Evolutionary conservation across 345 rosid genomes (phyloP).

Genomic region (Streptanthus diversifolius): DNA sequence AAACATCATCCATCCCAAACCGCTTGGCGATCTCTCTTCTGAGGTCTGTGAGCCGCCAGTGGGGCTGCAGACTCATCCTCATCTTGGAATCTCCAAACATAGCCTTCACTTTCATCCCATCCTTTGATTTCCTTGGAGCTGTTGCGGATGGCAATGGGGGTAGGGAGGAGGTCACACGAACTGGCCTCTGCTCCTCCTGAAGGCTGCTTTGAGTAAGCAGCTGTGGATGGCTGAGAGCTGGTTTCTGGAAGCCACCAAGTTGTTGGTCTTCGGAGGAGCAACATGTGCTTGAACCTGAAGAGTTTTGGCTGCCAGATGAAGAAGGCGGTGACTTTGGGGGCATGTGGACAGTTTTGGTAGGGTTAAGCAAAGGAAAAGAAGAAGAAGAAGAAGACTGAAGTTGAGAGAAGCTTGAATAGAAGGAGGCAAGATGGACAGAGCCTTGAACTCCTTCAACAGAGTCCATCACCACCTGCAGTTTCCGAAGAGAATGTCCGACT

Average conservation of each 20-base stretch:
- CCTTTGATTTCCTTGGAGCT: constrained; percentile 20
- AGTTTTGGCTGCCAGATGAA: constrained; percentile 75
- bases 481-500: constrained; percentile 81
- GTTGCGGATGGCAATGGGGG: constrained; percentile 34
- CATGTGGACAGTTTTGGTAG: constrained; percentile 28
- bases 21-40: constrained; percentile 54
- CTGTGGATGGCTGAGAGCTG: constrained; percentile 54
- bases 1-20: constrained; percentile 43
- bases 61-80: constrained; percentile 50
- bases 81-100: constrained; percentile 52
- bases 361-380: constrained; percentile 23
- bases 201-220: constrained; percentile 41
- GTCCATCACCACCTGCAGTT: constrained; percentile 71
- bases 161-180: constrained; percentile 39
- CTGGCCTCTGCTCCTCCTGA: constrained; percentile 42
- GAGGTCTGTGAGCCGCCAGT: constrained; percentile 48
- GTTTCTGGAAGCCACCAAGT: constrained; percentile 41
- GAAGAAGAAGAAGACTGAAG: constrained; percentile 57
- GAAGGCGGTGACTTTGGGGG: constrained; percentile 61
- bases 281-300: constrained; percentile 65
- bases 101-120: constrained; percentile 54
- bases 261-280: constrained; percentile 54
- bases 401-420: constrained; percentile 82
- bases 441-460: constrained; percentile 80
- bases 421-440: constrained; percentile 70